Base-by-base conservation (phyloP, 2,329 filamentous ascomycete genomes). In the Raffaelea deltoideospora region DNA sequence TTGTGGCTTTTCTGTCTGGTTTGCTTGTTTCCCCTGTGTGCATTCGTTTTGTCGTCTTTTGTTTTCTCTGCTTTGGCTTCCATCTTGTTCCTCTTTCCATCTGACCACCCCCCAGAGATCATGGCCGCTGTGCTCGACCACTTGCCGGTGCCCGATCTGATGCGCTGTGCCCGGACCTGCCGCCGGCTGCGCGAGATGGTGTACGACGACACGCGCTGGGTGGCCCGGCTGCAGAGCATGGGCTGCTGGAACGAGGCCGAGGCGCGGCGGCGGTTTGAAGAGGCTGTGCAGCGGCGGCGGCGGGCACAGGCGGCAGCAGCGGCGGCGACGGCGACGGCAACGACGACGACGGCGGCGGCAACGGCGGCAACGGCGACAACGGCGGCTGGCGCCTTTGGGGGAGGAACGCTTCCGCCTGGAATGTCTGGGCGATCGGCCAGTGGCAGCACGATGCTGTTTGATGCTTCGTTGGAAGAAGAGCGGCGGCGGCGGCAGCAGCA, bases 151-250 rank as follows among this genome's bases (percentile, higher is more conserved):
- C 64, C 79, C 41, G 88, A 95, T 55, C 77, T 93, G 50, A 72
- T 96, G 53, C 75, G 76, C 47, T 88, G 85, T 53, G 88, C 90
- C 31, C 77, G 79, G 44, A 77, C 82, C 19, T 94, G 85, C 40
- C 80, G 74, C 52, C 81, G 84, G 42, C 74, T 96, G 69, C 79
- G 81, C 53, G 90, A 98, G 59, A 98, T 98, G 87, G 87, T 95
- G 3, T 98, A 96, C 58, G 90, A 98, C 55, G 90, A 98, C 56
- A 84, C 86, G 34, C 72, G 88, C 61, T 98, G 90, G 90, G 81
- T 96, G 28, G 76, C 83, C 44, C 72, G 83, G 44, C 59, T 98
- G 37, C 81, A 81, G 53, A 76, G 70, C 40, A 94, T 98, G 76
- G 83, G 79, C 2, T 80, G 82, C 46, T 98, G 90, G 90, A 79